Base-by-base conservation (phyloP, 306 rosid species). In the Fragaria vesca region DNA sequence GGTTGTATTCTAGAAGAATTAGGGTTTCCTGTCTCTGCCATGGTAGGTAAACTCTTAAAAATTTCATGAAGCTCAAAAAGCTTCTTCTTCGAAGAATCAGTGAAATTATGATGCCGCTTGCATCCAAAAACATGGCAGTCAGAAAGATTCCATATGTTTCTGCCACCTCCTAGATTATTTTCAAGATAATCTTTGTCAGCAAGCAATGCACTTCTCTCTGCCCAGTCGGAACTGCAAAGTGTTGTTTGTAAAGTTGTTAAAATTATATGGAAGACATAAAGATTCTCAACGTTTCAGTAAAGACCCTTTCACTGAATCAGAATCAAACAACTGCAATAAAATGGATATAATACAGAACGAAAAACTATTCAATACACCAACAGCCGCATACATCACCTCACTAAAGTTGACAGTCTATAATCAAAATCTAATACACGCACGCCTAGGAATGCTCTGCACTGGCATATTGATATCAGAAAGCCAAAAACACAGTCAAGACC, bases 71-170 rank as follows among this genome's bases (percentile, higher is more conserved):
- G 99, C 84, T 89, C 93, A 81, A 90, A 95, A 17, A 88, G 84
- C 76, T 73, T 85, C 80, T 84, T 91, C 30, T 84, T 91, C 30
- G 95, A 86, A 79, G 89, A 73, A 78, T 76, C 86, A 17, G 76
- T 82, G 43, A 48, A 79, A 61, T 54, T 66, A 81, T 61, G 61
- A 87, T 95, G 99, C 86, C 86, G 79, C 80, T 87, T 86, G 88
- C 99, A 95, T 48, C 89, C 93, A 74, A 87, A 90, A 72, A 91
- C 99, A 58, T 95, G 99, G 81, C 99, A 95, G 76, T 85, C 97
- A 47, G 97, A 84, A 79, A 90, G 89, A 83, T 80, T 83, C 96
- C 96, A 95, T 78, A 87, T 72, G 83, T 87, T 85, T 79, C 81
- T 76, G 72, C 65, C 38, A 52, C 67, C 78, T 65, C 75, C 89